Percentiles rank a stretch among this genome's conserved stretches.
phyloP scores from a whole-genome alignment of 768 basidiomycete genomes.

The Strobilomyces echinocephalus region DNA sequence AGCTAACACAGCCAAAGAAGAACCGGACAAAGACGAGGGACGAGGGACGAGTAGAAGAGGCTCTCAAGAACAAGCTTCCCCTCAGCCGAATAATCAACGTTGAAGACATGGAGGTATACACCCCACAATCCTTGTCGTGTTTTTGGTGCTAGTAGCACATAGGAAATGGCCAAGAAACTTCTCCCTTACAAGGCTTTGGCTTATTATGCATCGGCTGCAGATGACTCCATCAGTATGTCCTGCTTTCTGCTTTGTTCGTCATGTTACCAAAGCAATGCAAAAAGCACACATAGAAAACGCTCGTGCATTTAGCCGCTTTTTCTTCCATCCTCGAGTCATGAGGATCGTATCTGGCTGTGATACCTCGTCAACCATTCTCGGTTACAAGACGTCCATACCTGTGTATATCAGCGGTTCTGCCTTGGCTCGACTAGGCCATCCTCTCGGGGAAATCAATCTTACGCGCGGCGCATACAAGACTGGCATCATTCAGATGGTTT shows the following conservation, averaged over 20 bases:
- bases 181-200: constrained; percentile 73
- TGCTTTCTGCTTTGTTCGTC: constrained; percentile 5
- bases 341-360: constrained; percentile 58
- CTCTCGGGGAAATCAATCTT: constrained; percentile 82
- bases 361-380: constrained; percentile 70
- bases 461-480: constrained; percentile 61
- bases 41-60: constrained; percentile 62
- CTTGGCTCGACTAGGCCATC: constrained; percentile 83
- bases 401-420: constrained; percentile 83
- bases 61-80: constrained; percentile 56
- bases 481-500: constrained; percentile 82
- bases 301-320: constrained; percentile 80
- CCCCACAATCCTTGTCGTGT: neutral
- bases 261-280: constrained; percentile 9
- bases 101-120: constrained; percentile 72
- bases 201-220: constrained; percentile 83
- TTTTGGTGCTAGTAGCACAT: neutral
- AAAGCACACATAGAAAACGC: constrained; percentile 64
- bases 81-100: constrained; percentile 68
- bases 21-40: constrained; percentile 58
- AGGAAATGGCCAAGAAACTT: constrained; percentile 69
- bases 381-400: constrained; percentile 67
- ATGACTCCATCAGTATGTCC: constrained; percentile 75
- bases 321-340: constrained; percentile 84
- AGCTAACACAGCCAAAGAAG: constrained; percentile 34